Conservation (phyloP, 331 rosid genomes). For the Saraca asoca region DNA sequence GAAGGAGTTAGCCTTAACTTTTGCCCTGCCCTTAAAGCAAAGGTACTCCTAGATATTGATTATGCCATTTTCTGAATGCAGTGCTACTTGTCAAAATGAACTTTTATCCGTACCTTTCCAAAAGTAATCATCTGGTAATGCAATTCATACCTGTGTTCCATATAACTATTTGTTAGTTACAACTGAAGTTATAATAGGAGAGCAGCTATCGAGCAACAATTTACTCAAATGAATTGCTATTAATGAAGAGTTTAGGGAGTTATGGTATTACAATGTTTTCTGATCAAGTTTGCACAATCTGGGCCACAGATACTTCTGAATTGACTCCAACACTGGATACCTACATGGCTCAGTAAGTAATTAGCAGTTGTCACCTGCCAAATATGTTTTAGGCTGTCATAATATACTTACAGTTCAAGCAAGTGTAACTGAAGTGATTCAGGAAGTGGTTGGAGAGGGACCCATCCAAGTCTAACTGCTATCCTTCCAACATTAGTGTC, state of each 20-base stretch:
- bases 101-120: constrained; percentile 68
- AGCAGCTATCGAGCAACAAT: background rate
- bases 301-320: constrained; percentile 98
- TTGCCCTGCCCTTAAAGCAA: constrained; percentile 16
- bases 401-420: constrained; percentile 73
- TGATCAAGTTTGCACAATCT: constrained; percentile 97
- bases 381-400: constrained; percentile 10
- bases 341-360: constrained; percentile 46
- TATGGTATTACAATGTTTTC: constrained; percentile 69
- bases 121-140: constrained; percentile 98
- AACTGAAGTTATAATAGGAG: constrained; percentile 21
- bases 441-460: constrained; percentile 93
- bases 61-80: constrained; percentile 15
- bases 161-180: constrained; percentile 39
- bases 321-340: constrained; percentile 86
- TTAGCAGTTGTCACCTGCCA: constrained; percentile 38
- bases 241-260: constrained; percentile 27
- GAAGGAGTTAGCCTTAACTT: constrained; percentile 27
- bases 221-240: constrained; percentile 18
- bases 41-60: constrained; percentile 18
- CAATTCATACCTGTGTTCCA: constrained; percentile 74
- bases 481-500: constrained; percentile 99
- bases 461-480: constrained; percentile 99
- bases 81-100: constrained; percentile 4
- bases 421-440: constrained; percentile 88